Conservation (phyloP, 2,329 filamentous ascomycete species). For the Atkinsonella hypoxylon region DNA sequence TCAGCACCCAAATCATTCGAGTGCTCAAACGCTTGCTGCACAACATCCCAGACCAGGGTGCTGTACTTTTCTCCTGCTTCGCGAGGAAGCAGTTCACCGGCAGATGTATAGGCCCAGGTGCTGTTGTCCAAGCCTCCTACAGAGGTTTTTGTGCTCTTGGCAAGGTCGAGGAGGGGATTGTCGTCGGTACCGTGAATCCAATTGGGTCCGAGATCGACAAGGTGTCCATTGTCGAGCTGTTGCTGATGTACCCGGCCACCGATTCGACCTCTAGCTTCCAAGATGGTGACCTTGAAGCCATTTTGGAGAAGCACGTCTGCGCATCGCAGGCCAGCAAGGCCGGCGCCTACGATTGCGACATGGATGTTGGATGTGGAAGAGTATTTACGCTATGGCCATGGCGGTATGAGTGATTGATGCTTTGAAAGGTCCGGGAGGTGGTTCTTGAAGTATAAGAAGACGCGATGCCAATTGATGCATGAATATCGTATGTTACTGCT, state of each 20-base stretch:
- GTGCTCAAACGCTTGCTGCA: constrained; percentile 54
- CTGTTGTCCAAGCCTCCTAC: constrained; percentile 37
- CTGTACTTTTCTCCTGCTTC: constrained; percentile 35
- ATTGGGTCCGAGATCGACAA: constrained; percentile 57
- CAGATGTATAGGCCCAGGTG: constrained; percentile 43
- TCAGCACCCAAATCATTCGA: constrained; percentile 44
- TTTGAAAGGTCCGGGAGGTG: not conserved
- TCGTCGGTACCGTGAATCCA: constrained; percentile 66
- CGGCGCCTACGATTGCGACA: constrained; percentile 58
- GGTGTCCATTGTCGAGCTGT: constrained; percentile 32
- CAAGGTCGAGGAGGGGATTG: constrained; percentile 59
- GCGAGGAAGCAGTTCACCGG: constrained; percentile 37
- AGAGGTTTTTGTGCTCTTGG: constrained; percentile 44
- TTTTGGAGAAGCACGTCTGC: constrained; percentile 53
- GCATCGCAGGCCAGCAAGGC: constrained; percentile 58
- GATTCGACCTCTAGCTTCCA: constrained; percentile 55
- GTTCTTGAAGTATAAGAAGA: not conserved
- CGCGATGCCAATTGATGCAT: not conserved
- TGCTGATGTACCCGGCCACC: constrained; percentile 52
- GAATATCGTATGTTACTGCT: not conserved
- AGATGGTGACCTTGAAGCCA: constrained; percentile 54
- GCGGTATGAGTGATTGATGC: not conserved
- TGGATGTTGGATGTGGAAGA: constrained; percentile 29
- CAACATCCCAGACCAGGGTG: constrained; percentile 53
- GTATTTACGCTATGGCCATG: constrained; percentile 10